Conservation (phyloP, 768 basidiomycete genomes). For the Suillus clintonianus region DNA sequence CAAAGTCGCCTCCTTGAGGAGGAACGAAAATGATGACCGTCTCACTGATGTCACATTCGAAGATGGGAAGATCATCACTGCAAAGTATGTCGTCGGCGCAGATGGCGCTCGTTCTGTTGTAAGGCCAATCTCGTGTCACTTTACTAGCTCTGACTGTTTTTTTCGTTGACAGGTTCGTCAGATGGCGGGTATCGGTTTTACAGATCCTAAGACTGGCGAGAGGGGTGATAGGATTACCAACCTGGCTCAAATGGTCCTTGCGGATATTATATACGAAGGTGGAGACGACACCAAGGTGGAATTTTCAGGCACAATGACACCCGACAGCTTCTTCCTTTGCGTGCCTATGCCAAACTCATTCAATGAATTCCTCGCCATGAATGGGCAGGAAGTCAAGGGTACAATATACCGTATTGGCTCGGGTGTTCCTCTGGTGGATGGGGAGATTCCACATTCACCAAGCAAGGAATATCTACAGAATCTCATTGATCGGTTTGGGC, state of each 20-base stretch:
- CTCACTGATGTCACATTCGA: slow-evolving; percentile 47
- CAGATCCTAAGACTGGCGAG: slow-evolving; percentile 39
- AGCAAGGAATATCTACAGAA: slow-evolving; percentile 45
- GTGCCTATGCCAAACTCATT: slow-evolving; percentile 37
- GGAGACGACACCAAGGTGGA: neutral
- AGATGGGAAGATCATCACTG: slow-evolving; percentile 42
- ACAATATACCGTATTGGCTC: slow-evolving; percentile 42
- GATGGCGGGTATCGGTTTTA: slow-evolving; percentile 42
- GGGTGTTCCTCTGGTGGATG: slow-evolving; percentile 36
- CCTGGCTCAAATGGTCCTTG: slow-evolving; percentile 45
- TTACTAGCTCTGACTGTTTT: neutral
- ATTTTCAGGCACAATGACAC: slow-evolving; percentile 25
- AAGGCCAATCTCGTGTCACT: slow-evolving; percentile 11
- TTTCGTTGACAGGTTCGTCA: slow-evolving; percentile 41
- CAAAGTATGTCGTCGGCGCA: slow-evolving; percentile 52
- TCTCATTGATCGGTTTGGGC: slow-evolving; percentile 44
- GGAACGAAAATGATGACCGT: slow-evolving; percentile 26
- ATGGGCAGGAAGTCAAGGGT: neutral
- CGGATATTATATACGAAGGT: slow-evolving; percentile 43
- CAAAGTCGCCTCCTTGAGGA: slow-evolving; percentile 41
- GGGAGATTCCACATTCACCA: slow-evolving; percentile 39
- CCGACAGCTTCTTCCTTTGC: slow-evolving; percentile 35
- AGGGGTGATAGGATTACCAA: slow-evolving; percentile 24
- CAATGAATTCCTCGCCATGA: slow-evolving; percentile 17
- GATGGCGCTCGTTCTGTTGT: slow-evolving; percentile 53